Evolutionary conservation across 2,329 filamentous ascomycete species (phyloP), one percentile per base, ranked within the genome.

Genomic region (Albifimbria verrucaria): DNA sequence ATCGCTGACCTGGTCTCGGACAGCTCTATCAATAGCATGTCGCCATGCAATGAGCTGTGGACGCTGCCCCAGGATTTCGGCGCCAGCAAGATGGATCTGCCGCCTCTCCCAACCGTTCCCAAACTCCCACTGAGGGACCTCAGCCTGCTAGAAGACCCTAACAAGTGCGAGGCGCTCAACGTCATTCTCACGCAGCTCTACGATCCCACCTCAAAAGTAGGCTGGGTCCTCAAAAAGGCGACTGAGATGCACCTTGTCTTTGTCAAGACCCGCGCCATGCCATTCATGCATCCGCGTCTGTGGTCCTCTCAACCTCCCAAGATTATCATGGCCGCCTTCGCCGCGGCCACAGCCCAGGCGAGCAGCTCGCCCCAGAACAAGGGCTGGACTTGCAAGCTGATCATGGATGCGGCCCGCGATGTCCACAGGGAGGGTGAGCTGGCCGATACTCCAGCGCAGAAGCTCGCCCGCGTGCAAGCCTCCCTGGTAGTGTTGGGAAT

Each of bases 401-500:
- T 78, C 23, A 55, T 69, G 45, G 70, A 76, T 39, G 68, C 68
- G 18, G 68, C 68, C 7, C 62, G 59, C 21, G 68, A 72, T 39
- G 64, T 77, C 17, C 68, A 69, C 53, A 60, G 64, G 39, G 67
- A 71, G 41, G 69, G 67, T 9, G 66, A 70, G 55, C 56, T 53
- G 15, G 65, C 64, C 7, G 54, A 53, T 5, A 69, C 67, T 3
- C 64, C 65, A 1, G 54, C 60, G 1, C 72, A 76, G 42, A 75
- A 72, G 62, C 63, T 77, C 24, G 73, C 73, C 4, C 66, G 74
- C 12, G 65, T 74, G 4, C 75, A 78, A 58, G 75, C 74, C 1
- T 63, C 77, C 18, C 54, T 74, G 17, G 55, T 76, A 12, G 61
- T 76, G 25, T 72, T 77, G 54, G 63, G 68, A 2, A 72, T 78